phyloP scores from a whole-genome alignment of 148 eudicot species.

The Fagopyrum tataricum region DNA sequence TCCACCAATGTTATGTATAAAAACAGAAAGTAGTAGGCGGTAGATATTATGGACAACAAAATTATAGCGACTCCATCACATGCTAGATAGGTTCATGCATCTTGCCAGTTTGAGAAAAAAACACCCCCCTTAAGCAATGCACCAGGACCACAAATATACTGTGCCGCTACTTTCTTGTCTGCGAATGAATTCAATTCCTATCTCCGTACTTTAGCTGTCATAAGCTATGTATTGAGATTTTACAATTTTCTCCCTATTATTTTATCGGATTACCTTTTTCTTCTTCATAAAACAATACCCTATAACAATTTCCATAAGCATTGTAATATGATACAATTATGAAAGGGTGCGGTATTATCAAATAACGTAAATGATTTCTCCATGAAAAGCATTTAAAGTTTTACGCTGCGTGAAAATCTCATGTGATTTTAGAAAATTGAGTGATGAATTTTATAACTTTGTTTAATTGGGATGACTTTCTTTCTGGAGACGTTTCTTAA shows the following conservation, averaged over 20 bases:
- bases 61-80: neutral
- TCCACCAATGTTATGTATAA: neutral
- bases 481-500: too few relatives aligned
- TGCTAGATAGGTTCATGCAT: neutral
- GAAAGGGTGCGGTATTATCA: too few relatives aligned
- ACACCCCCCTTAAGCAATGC: constrained; percentile 17
- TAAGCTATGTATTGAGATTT: neutral
- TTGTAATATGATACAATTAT: too few relatives aligned
- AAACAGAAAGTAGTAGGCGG: neutral
- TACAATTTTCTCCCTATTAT: neutral
- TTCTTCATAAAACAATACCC: too few relatives aligned
- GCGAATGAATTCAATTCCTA: neutral
- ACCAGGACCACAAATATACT: constrained; percentile 25
- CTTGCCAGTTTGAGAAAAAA: constrained; percentile 3
- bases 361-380: too few relatives aligned
- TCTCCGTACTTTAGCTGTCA: neutral
- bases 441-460: too few relatives aligned
- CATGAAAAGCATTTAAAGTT: too few relatives aligned
- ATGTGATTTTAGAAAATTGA: too few relatives aligned
- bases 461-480: too few relatives aligned
- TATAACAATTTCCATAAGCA: too few relatives aligned
- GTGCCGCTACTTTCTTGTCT: constrained; percentile 6
- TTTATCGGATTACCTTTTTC: neutral
- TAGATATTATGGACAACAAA: neutral
- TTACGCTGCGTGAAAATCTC: too few relatives aligned